Evolutionary conservation across 345 rosid genomes (phyloP), one percentile per base, ranked within the genome.

Genomic region (Anacardium occidentale): DNA sequence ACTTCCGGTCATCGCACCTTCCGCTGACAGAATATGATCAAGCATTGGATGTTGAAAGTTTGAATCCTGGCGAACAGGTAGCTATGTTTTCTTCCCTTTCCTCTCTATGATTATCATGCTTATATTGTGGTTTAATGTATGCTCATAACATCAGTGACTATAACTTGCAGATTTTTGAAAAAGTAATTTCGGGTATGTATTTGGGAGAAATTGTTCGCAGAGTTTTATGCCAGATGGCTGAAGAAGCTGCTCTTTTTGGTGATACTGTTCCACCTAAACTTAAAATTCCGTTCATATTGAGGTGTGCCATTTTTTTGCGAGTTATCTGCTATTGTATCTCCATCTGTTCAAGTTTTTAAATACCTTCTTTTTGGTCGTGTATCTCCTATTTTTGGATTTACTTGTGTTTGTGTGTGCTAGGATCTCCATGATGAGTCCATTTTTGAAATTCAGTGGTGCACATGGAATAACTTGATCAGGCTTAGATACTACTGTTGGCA

Each of bases 61-160:
- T 85, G 79, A 87, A 89, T 68, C 94, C 97, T 0, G 92, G 92
- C 63, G 97, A 91, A 62, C 94, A 91, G 94, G 97, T 89, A 44
- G 57, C 34, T 78, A 24, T 37, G 25, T 58, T 26, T 26, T 9
- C 40, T 22, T 40, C 21, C 44, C 55, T 32, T 62, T 61, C 0
- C 22, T 40, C 12, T 67, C 61, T 15, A 24, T 37, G n/a, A 53
- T 62, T 62, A 50, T 59, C 48, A 21, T 42, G 54, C 44, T 65
- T 59, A 55, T 62, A 24, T 37, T 37, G 34, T 47, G 65, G 15
- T 50, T 3, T 25, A 22, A 57, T 47, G 5, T 17, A 66, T 3
- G 3, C 47, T 63, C 52, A 29, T 75, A 53, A 53, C 25, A 25
- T 26, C 1, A 20, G 4, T 47, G 29, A 29, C 65, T 73, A 68